A percentile compares a stretch with the other conserved stretches of the same genome.
Conservation (phyloP, 495 filamentous ascomycete species). For the Hyphodiscus hymeniophilus region DNA sequence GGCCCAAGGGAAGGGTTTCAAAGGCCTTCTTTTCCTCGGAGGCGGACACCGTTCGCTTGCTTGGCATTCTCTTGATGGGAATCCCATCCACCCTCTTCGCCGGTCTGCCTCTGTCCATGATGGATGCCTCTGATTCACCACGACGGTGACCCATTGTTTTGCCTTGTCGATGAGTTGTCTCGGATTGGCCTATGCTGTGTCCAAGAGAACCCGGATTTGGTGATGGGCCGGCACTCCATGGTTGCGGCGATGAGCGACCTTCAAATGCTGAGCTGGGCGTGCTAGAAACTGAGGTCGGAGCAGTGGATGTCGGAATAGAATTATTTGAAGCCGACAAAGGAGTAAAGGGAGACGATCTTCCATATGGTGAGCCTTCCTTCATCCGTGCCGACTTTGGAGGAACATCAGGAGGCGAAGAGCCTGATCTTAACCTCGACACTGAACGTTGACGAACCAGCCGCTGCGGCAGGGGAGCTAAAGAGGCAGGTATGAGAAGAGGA, state of each 20-base stretch:
- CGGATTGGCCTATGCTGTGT: conserved; percentile 27
- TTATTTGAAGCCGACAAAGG: conserved; percentile 36
- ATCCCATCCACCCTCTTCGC: conserved; percentile 32
- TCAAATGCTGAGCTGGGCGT: conserved; percentile 35
- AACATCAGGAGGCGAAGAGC: conserved; percentile 31
- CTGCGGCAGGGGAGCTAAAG: conserved; percentile 10
- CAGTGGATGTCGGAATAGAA: conserved; percentile 19
- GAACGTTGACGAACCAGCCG: conserved; percentile 32
- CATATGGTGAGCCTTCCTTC: conserved; percentile 14
- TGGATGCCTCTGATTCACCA: conserved; percentile 45
- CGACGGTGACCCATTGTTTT: conserved; percentile 33
- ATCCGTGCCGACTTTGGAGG: conserved; percentile 34
- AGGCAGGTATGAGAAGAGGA: conserved; percentile 42
- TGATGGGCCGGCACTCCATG: conserved; percentile 32
- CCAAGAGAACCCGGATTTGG: conserved; percentile 12
- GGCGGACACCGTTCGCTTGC: conserved; percentile 23
- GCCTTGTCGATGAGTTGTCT: conserved; percentile 14
- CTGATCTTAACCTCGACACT: conserved; percentile 31
- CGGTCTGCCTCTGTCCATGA: conserved; percentile 52
- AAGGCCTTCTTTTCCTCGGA: conserved; percentile 40
- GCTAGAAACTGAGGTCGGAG: conserved; percentile 30
- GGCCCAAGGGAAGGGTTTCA: conserved; percentile 49
- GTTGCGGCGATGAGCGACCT: conserved; percentile 35
- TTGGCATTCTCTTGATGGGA: conserved; percentile 12
- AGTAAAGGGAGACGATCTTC: conserved; percentile 28